Conservation (phyloP, 495 filamentous ascomycete species). For the Podospora bellae-mahoneyi region DNA sequence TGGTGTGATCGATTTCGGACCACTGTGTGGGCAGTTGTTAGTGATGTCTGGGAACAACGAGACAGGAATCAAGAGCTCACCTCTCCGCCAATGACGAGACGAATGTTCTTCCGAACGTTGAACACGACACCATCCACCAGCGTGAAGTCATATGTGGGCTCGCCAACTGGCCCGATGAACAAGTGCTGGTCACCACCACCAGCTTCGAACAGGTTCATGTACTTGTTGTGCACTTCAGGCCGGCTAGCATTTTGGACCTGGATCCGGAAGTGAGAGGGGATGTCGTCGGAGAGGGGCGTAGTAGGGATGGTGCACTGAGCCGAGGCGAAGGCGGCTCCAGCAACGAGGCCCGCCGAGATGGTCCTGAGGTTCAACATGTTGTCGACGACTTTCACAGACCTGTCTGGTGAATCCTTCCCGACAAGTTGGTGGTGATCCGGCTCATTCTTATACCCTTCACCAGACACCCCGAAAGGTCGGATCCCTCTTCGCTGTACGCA, state of each 20-base stretch:
- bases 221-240: conserved; percentile 47
- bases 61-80: conserved; percentile 26
- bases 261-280: conserved; percentile 43
- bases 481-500: neutral
- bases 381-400: neutral
- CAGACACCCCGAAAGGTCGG: neutral
- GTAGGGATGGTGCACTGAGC: conserved; percentile 43
- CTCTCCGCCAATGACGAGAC: conserved; percentile 48
- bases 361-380: conserved; percentile 23
- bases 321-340: conserved; percentile 26
- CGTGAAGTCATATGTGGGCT: conserved; percentile 43
- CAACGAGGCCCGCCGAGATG: conserved; percentile 28
- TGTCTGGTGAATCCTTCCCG: neutral
- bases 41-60: neutral
- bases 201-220: conserved; percentile 49
- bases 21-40: conserved; percentile 31
- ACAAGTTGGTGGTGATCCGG: neutral
- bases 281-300: conserved; percentile 36
- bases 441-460: neutral
- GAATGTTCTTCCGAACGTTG: conserved; percentile 29
- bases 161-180: conserved; percentile 48
- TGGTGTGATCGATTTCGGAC: conserved; percentile 50
- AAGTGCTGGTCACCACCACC: conserved; percentile 51
- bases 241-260: conserved; percentile 50
- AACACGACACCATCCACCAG: conserved; percentile 47